Conservation (phyloP, 192 early-diverging fungal species). For the Coemansia sp. region DNA sequence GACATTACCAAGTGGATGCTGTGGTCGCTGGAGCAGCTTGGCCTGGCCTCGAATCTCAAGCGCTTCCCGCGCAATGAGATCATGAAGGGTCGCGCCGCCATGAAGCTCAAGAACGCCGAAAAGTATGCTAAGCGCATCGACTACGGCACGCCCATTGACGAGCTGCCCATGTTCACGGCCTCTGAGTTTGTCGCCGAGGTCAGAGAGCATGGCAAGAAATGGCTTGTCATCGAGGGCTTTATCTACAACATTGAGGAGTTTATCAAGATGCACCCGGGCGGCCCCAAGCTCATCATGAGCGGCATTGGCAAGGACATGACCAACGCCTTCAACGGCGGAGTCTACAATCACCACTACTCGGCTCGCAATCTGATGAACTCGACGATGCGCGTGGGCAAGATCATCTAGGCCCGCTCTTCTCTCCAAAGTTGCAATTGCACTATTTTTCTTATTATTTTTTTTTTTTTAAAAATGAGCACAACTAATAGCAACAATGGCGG, state of each 20-base stretch:
- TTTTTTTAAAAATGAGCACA: neutral
- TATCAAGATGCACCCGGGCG: conserved; percentile 89
- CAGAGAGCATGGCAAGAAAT: conserved; percentile 67
- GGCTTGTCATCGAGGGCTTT: conserved; percentile 83
- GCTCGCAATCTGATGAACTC: conserved; percentile 77
- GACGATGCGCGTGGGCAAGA: conserved; percentile 52
- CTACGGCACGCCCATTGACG: conserved; percentile 72
- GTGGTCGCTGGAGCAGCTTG: conserved; percentile 56
- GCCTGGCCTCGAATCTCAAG: conserved; percentile 73
- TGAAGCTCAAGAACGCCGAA: conserved; percentile 78
- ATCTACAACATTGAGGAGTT: conserved; percentile 83
- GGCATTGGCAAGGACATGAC: conserved; percentile 88
- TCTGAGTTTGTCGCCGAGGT: conserved; percentile 68
- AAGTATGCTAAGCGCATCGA: conserved; percentile 60
- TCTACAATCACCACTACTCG: conserved; percentile 90
- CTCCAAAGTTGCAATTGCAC: too few relatives aligned
- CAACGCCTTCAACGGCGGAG: conserved; percentile 84
- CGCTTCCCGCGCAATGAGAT: conserved; percentile 82
- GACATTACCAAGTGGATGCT: conserved; percentile 90
- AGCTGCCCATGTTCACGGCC: conserved; percentile 71
- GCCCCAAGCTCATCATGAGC: conserved; percentile 66
- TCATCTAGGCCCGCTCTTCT: conserved; percentile 23
- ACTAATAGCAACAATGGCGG: neutral
- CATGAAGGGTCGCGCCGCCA: conserved; percentile 72
- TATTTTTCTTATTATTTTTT: neutral